These are phyloP conservation scores for Cardiospermum halicacabum DNA, from an alignment of 345 rosid species.

Conservation along the genomic window DNA sequence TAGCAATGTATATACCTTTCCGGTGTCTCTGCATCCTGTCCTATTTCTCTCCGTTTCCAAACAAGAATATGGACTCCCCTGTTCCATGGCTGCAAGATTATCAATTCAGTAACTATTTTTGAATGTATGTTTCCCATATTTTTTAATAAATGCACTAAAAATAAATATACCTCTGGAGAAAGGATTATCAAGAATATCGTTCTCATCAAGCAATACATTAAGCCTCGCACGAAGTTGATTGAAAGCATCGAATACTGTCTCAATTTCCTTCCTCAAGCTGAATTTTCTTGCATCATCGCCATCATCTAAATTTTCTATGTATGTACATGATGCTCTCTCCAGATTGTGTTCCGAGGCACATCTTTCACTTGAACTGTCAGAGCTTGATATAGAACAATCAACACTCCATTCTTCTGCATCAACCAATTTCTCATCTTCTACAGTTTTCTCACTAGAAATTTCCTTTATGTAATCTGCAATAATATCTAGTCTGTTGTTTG, in stretches of 20 bases:
- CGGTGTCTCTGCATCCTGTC: slow-evolving; percentile 22
- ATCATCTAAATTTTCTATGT: slow-evolving; percentile 20
- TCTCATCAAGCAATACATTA: slow-evolving; percentile 26
- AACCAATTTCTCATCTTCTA: slow-evolving; percentile 31
- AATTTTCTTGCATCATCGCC: slow-evolving; percentile 18
- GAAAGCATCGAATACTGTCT: slow-evolving; percentile 32
- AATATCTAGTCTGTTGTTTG: slow-evolving; percentile 31
- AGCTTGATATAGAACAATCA: slow-evolving; percentile 48
- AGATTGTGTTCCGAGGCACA: slow-evolving; percentile 20
- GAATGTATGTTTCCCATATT: slow-evolving; percentile 7
- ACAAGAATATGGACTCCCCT: slow-evolving; percentile 27
- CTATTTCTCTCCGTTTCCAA: slow-evolving; percentile 29
- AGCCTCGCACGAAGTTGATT: slow-evolving; percentile 29
- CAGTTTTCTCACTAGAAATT: slow-evolving; percentile 20
- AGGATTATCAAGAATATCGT: slow-evolving; percentile 24
- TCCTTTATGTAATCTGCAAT: slow-evolving; percentile 29
- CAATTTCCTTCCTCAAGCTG: slow-evolving; percentile 37
- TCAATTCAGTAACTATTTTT: slow-evolving; percentile 19
- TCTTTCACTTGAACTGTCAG: slow-evolving; percentile 41
- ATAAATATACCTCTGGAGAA: slow-evolving; percentile 36
- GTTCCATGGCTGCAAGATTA: slow-evolving; percentile 40
- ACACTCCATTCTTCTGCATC: slow-evolving; percentile 46
- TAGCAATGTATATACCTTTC: slow-evolving; percentile 38
- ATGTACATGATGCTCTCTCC: slow-evolving; percentile 10
- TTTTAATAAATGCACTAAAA: slow-evolving; percentile 10